Percentiles rank a stretch among this genome's conserved stretches.
These are phyloP conservation scores for Wickerhamiella australiensis DNA, from an alignment of 805 yeast genomes.

Conservation along the genomic window DNA sequence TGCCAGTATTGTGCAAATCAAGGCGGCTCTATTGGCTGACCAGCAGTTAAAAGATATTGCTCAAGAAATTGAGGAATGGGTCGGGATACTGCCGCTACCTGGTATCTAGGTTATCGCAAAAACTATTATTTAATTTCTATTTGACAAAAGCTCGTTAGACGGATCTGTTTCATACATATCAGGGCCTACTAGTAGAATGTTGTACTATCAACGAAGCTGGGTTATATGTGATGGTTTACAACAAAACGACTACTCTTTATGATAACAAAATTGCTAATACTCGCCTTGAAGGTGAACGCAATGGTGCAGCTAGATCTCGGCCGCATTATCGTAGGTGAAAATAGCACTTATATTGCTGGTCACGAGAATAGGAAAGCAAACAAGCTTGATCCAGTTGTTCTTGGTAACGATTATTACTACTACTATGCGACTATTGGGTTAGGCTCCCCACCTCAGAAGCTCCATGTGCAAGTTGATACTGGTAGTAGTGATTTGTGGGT, in stretches of 20 bases:
- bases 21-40: conserved; percentile 49
- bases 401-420: conserved; percentile 10
- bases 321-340: conserved; percentile 1
- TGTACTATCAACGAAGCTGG: background rate
- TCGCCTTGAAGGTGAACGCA: background rate
- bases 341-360: background rate
- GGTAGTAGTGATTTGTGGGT: conserved; percentile 73
- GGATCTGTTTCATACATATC: no score
- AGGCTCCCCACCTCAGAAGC: conserved; percentile 47
- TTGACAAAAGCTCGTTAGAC: background rate
- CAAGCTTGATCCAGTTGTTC: conserved; percentile 1
- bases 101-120: background rate
- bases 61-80: conserved; percentile 21
- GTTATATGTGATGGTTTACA: background rate
- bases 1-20: conserved; percentile 91
- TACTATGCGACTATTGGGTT: conserved; percentile 29
- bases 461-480: conserved; percentile 53
- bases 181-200: background rate
- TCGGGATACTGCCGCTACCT: conserved; percentile 17
- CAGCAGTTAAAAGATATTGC: conserved; percentile 22
- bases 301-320: conserved; percentile 1
- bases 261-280: background rate
- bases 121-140: background rate
- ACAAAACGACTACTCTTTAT: background rate
- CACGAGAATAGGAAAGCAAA: background rate